A percentile compares a stretch with the other conserved stretches of the same genome.
These are phyloP conservation scores for Oryza longistaminata DNA, from an alignment of 176 grass and related monocot species.

Conservation along the genomic window DNA sequence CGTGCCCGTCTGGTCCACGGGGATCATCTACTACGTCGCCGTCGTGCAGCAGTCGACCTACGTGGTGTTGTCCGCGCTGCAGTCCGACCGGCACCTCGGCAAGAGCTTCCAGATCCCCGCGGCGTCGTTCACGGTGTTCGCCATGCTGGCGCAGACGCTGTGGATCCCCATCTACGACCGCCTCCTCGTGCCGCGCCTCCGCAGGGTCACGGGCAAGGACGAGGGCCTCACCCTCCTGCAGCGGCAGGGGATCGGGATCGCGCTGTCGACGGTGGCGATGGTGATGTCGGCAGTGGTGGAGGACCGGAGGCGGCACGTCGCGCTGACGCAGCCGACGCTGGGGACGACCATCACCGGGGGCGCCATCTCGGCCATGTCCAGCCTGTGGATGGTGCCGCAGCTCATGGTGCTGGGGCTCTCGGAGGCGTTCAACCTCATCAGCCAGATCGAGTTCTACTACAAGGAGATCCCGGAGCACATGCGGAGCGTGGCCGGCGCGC, in stretches of 20 bases:
- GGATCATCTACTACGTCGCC: slow-evolving; percentile 88
- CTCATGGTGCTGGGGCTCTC: slow-evolving; percentile 83
- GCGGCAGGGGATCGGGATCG: slow-evolving; percentile 86
- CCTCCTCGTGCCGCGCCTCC: slow-evolving; percentile 57
- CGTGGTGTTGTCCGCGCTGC: slow-evolving; percentile 74
- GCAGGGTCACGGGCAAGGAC: slow-evolving; percentile 51
- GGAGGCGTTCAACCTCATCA: slow-evolving; percentile 95
- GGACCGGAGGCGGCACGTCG: slow-evolving; percentile 57
- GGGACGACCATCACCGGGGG: slow-evolving; percentile 52
- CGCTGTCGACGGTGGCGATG: slow-evolving; percentile 79
- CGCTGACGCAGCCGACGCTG: slow-evolving; percentile 44
- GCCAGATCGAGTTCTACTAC: slow-evolving; percentile 99
- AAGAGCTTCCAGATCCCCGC: slow-evolving; percentile 68
- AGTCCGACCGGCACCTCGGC: slow-evolving; percentile 78
- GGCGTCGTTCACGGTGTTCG: slow-evolving; percentile 85
- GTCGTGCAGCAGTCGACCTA: slow-evolving; percentile 89
- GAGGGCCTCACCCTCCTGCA: slow-evolving; percentile 76
- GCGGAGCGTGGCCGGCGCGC: slow-evolving; percentile 84
- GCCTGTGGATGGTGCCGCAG: slow-evolving; percentile 93
- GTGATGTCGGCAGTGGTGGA: slow-evolving; percentile 71
- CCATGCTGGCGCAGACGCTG: slow-evolving; percentile 79
- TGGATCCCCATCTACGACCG: slow-evolving; percentile 97
- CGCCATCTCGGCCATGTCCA: slow-evolving; percentile 73
- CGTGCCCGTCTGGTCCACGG: slow-evolving; percentile 80
- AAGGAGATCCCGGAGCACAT: slow-evolving; percentile 99